Evolutionary conservation across 108 stramenopile genomes (phyloP).

Genomic region (Cyclotella kingstonii): DNA sequence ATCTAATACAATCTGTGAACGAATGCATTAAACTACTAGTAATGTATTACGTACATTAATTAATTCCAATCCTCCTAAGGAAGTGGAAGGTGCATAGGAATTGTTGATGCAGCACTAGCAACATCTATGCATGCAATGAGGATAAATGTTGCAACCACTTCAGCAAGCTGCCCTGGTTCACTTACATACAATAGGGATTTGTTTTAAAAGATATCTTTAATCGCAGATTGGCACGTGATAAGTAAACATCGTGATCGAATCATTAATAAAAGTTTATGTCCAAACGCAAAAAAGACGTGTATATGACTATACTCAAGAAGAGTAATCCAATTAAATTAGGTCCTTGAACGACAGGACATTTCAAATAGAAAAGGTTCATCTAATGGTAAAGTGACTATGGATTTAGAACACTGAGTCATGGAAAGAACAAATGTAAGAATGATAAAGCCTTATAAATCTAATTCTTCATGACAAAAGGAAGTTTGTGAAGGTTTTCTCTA

Average conservation of each 20-base stretch:
- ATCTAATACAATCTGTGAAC: constrained; percentile 15
- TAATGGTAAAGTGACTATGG: constrained; percentile 47
- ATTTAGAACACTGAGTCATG: constrained; percentile 2
- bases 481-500: too few relatives aligned
- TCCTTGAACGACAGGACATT: constrained; percentile 27
- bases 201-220: constrained; percentile 38
- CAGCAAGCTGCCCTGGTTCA: constrained; percentile 35
- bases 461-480: too few relatives aligned
- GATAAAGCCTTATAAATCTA: too few relatives aligned
- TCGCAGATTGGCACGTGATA: constrained; percentile 27
- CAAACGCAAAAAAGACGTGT: not conserved
- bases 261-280: constrained; percentile 11
- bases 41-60: constrained; percentile 35
- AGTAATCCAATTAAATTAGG: constrained; percentile 35
- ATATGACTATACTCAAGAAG: constrained; percentile 3
- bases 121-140: constrained; percentile 33
- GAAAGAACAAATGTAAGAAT: constrained; percentile 36
- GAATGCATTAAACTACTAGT: constrained; percentile 19
- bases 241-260: constrained; percentile 8
- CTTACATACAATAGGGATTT: constrained; percentile 39
- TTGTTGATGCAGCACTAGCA: constrained; percentile 33
- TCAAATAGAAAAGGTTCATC: constrained; percentile 27
- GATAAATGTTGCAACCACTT: constrained; percentile 1
- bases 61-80: constrained; percentile 14
- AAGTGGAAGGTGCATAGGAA: constrained; percentile 10